Evolutionary conservation across 2,329 filamentous ascomycete species (phyloP).

Genomic region (Penicillium sp.): DNA sequence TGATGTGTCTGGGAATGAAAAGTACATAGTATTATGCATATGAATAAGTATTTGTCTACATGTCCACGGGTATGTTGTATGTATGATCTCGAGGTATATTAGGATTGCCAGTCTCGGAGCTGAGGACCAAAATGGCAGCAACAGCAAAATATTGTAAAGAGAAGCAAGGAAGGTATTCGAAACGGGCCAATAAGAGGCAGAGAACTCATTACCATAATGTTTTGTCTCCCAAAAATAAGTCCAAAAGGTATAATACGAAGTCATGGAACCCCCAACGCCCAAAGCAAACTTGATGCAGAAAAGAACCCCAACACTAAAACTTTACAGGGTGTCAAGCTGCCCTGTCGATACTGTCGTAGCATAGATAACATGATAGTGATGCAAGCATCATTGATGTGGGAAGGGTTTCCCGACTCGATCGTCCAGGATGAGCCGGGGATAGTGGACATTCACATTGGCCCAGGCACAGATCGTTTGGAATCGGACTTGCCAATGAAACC

Average conservation of each 20-base stretch:
- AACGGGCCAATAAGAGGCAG: conserved; percentile 1
- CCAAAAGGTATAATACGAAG: conserved; percentile 20
- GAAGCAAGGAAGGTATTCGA: conserved; percentile 3
- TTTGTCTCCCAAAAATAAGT: conserved; percentile 11
- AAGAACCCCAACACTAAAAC: conserved; percentile 14
- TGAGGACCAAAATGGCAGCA: background rate
- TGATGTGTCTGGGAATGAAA: background rate
- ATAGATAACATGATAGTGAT: conserved; percentile 18
- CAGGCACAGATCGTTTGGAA: background rate
- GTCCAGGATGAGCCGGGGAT: conserved; percentile 9
- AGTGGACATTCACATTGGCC: conserved; percentile 1
- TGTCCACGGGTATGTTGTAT: background rate
- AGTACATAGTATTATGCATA: conserved; percentile 1
- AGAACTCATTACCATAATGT: conserved; percentile 18
- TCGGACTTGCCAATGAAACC: background rate
- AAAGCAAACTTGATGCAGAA: conserved; percentile 6
- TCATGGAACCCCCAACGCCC: conserved; percentile 8
- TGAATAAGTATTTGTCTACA: background rate
- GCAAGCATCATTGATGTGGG: conserved; percentile 17
- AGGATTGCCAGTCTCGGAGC: background rate
- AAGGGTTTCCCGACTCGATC: conserved; percentile 6
- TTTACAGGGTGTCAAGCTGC: conserved; percentile 1
- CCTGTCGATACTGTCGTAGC: conserved; percentile 13
- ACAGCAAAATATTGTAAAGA: background rate
- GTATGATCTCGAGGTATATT: background rate